phyloP scores from a whole-genome alignment of 176 grass and related monocot species.

The Saccharum spontaneum region DNA sequence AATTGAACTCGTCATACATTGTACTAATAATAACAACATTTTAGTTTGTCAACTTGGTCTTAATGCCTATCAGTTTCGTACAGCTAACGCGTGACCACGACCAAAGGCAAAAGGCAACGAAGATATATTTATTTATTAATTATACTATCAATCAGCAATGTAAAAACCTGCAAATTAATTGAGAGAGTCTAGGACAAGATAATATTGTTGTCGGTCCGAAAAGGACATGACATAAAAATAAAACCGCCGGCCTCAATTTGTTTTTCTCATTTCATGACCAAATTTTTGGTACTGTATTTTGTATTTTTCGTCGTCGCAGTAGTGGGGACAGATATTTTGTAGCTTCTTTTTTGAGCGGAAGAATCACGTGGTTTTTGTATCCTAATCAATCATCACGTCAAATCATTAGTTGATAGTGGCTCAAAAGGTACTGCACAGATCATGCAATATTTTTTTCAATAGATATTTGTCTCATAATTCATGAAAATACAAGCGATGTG shows the following conservation, averaged over 20 bases:
- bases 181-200: not conserved
- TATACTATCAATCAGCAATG: not conserved
- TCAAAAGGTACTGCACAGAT: too few species aligned
- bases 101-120: not conserved
- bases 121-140: not conserved
- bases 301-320: not conserved
- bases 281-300: not conserved
- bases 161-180: not conserved
- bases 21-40: not conserved
- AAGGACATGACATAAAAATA: not conserved
- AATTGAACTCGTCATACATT: not conserved
- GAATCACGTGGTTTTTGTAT: constrained; percentile 24
- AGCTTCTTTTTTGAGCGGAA: not conserved
- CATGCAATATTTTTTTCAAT: too few species aligned
- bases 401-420: not conserved
- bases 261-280: not conserved
- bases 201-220: not conserved
- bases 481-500: too few species aligned
- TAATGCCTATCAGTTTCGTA: not conserved
- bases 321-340: not conserved
- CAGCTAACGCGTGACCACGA: not conserved
- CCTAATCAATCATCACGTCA: constrained; percentile 30
- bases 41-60: not conserved
- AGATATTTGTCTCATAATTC: too few species aligned
- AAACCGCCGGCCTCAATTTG: not conserved